A percentile compares a stretch with the other conserved stretches of the same genome.
These are phyloP conservation scores for Magnolia kwangsiensis DNA, from an alignment of 164 flowering plant genomes.

Conservation along the genomic window DNA sequence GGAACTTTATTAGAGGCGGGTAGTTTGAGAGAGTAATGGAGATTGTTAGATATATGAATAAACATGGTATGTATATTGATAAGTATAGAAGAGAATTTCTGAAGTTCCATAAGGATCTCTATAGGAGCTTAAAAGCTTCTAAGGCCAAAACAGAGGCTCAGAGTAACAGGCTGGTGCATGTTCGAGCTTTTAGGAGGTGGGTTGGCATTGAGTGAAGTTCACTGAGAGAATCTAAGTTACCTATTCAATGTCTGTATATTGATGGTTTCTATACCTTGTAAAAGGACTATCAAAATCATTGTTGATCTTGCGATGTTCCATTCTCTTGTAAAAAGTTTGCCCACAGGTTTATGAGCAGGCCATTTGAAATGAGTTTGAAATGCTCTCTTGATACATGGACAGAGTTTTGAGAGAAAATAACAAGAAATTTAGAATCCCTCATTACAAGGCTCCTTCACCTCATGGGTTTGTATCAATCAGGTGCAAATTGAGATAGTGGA, in stretches of 20 bases:
- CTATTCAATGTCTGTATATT: neutral
- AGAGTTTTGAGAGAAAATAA: too few relatives aligned
- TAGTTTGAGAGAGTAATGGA: constrained; percentile 91
- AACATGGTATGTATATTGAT: constrained; percentile 47
- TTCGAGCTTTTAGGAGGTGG: constrained; percentile 62
- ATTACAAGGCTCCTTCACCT: too few relatives aligned
- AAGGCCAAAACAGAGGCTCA: constrained; percentile 67
- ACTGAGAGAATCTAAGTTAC: neutral
- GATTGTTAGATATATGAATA: constrained; percentile 49
- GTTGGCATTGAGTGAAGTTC: constrained; percentile 33
- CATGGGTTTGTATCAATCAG: too few relatives aligned
- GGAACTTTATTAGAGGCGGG: constrained; percentile 74
- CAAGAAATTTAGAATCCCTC: neutral
- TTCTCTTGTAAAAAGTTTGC: neutral
- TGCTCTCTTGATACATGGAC: too few relatives aligned
- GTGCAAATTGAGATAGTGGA: neutral
- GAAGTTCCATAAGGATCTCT: constrained; percentile 70
- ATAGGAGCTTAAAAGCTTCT: constrained; percentile 50
- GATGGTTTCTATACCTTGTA: neutral
- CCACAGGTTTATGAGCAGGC: neutral
- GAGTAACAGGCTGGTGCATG: constrained; percentile 58
- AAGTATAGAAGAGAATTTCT: constrained; percentile 65
- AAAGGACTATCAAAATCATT: neutral
- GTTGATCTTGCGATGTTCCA: neutral
- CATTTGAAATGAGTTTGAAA: too few relatives aligned